Base-by-base conservation (phyloP, 2,329 filamentous ascomycete species). In the Exophiala lecanii-corni region DNA sequence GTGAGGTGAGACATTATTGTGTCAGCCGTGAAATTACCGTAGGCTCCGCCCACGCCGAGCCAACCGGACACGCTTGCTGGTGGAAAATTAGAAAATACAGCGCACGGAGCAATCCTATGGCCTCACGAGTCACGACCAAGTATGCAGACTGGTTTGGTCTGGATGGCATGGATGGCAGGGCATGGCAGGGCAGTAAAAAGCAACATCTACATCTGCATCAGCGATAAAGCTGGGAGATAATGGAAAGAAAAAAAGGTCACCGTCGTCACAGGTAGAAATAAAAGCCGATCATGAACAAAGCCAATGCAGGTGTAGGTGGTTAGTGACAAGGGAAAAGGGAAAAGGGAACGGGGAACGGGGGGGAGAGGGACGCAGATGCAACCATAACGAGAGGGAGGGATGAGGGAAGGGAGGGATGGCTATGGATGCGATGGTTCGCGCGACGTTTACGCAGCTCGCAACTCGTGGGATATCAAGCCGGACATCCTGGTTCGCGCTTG, bases 21-120 rank as follows among this genome's bases (percentile, higher is more conserved):
- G 49, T 47, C 49, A 51, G 42, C 43, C 49, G 49, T 51, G 39
- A 51, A 51, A 51, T 51, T 49, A 49, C 49, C 49, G 49, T 45
- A 44, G 35, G 33, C 49, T 51, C 49, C 45, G 49, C 49, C 36
- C 39, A 23, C 49, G 42, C 49, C 49, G 49, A 51, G 49, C 49
- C 49, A 49, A 51, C 49, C 45, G 45, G 45, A 43, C 41, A 25
- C 42, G 32, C 18, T 30, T 17, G 16, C 30, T 9, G 23, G 23
- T 7, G 23, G 23, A 41, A 30, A 38, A 25, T 18, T 32, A 33
- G 36, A 19, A 30, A 36, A 17, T 28, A 23, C 12, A 12, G 7
- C 41, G 23, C 48, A 35, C 48, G 44, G 48, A 47, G 36, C 48
- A 45, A 32, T 19, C 32, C 47, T n/a, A n/a, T n/a, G n/a, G n/a